phyloP scores from a whole-genome alignment of 305 asterid genomes.

The Fraxinus floribunda region DNA sequence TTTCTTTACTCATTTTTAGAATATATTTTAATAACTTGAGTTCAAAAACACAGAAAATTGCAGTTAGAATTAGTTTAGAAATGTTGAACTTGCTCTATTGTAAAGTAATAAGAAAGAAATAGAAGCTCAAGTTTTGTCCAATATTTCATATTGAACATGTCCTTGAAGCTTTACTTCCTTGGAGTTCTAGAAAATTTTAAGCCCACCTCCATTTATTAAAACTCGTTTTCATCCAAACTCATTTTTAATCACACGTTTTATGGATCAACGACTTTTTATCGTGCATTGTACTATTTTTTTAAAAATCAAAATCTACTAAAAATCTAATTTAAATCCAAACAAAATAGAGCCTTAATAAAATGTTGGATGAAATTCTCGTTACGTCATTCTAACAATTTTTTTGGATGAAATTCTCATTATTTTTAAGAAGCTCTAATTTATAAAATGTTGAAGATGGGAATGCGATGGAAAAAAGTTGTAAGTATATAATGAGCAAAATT shows the following conservation, averaged over 20 bases:
- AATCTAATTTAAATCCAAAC: neutral
- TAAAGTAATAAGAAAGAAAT: neutral
- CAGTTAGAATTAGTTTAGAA: neutral
- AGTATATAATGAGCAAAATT: neutral
- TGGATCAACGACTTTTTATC: neutral
- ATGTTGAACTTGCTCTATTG: neutral
- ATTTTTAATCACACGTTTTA: neutral
- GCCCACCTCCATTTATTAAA: neutral
- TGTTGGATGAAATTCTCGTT: neutral
- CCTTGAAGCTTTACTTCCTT: neutral
- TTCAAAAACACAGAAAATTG: neutral
- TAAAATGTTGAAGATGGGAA: neutral
- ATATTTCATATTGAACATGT: neutral
- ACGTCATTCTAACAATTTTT: neutral
- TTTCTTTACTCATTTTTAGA: too few species aligned
- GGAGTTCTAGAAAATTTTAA: neutral
- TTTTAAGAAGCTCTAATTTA: neutral
- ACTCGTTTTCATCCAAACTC: neutral
- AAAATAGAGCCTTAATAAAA: neutral
- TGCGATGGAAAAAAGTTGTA: neutral
- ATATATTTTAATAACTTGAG: too few species aligned
- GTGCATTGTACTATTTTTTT: neutral
- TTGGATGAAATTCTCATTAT: neutral
- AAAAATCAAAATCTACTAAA: too few species aligned
- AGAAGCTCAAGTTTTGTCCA: neutral